These are phyloP conservation scores for Bisporella sp. DNA, from an alignment of 2,329 filamentous ascomycete genomes.

Conservation along the genomic window DNA sequence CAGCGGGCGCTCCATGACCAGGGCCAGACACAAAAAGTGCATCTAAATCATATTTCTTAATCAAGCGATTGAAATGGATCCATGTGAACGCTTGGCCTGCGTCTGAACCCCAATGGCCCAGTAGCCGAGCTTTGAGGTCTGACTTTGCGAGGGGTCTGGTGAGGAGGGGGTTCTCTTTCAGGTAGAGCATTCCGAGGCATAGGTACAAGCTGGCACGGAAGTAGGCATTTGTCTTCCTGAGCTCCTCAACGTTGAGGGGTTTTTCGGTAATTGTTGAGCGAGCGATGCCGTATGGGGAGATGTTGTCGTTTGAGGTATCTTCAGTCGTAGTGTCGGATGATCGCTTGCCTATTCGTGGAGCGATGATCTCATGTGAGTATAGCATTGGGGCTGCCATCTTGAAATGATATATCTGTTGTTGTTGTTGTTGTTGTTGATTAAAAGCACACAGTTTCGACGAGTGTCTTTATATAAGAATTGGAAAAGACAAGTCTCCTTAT, in stretches of 20 bases:
- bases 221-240: slow-evolving; percentile 63
- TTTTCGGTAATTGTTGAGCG: slow-evolving; percentile 56
- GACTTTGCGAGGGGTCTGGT: slow-evolving; percentile 57
- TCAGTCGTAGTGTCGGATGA: slow-evolving; percentile 3
- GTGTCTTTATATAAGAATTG: no score
- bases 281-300: slow-evolving; percentile 58
- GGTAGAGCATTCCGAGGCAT: slow-evolving; percentile 74
- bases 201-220: slow-evolving; percentile 71
- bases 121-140: slow-evolving; percentile 66
- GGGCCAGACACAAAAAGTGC: slow-evolving; percentile 69
- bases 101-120: slow-evolving; percentile 75
- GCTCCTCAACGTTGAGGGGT: slow-evolving; percentile 58
- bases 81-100: slow-evolving; percentile 77
- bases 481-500: no score
- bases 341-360: no score
- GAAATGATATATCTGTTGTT: no score
- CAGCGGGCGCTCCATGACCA: slow-evolving; percentile 69
- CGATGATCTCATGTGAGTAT: no score
- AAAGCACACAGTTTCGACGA: no score
- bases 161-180: slow-evolving; percentile 66
- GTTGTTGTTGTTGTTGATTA: no score
- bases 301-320: slow-evolving; percentile 41
- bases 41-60: slow-evolving; percentile 73
- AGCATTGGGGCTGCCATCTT: no score
- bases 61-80: slow-evolving; percentile 75